phyloP scores from a whole-genome alignment of 2,329 filamentous ascomycete species.

The Penicillium sp. region DNA sequence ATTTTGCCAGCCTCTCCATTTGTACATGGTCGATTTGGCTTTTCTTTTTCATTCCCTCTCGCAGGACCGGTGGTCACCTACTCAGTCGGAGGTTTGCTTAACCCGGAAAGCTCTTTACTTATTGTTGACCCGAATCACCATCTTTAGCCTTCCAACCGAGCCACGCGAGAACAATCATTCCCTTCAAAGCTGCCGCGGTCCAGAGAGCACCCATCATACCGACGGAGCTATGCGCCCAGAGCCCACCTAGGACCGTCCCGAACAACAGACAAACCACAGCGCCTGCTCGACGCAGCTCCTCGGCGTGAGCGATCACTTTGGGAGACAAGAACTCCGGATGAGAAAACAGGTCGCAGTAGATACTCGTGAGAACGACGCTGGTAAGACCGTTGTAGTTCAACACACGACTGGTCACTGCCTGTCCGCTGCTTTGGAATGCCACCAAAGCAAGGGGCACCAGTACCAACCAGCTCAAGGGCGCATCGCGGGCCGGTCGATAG shows the following conservation, averaged over 20 bases:
- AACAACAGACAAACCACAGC: conserved; percentile 54
- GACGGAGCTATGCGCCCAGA: conserved; percentile 53
- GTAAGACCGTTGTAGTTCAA: conserved; percentile 69
- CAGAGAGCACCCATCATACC: conserved; percentile 58
- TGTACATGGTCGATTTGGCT: too few species aligned
- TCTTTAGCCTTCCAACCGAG: conserved; percentile 57
- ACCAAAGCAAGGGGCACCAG: conserved; percentile 67
- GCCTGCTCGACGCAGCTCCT: conserved; percentile 53
- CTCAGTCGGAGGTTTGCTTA: background rate
- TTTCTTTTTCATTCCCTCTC: too few species aligned
- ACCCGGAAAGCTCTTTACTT: background rate
- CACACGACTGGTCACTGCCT: conserved; percentile 71
- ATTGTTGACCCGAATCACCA: background rate
- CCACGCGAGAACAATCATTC: conserved; percentile 58
- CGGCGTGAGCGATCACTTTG: conserved; percentile 44
- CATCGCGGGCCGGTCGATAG: conserved; percentile 47
- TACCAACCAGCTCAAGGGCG: conserved; percentile 53
- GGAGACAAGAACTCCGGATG: conserved; percentile 54
- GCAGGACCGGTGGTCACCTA: too few species aligned
- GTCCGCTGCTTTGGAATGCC: conserved; percentile 74
- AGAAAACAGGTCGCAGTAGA: conserved; percentile 77
- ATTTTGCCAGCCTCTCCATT: too few species aligned
- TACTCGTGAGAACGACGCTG: conserved; percentile 75
- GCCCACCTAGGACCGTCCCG: conserved; percentile 55
- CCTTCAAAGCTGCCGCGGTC: conserved; percentile 59